Percentiles rank a stretch among this genome's conserved stretches.
These are phyloP conservation scores for Fragilaria crotonensis DNA, from an alignment of 108 stramenopile genomes.

Conservation along the genomic window DNA sequence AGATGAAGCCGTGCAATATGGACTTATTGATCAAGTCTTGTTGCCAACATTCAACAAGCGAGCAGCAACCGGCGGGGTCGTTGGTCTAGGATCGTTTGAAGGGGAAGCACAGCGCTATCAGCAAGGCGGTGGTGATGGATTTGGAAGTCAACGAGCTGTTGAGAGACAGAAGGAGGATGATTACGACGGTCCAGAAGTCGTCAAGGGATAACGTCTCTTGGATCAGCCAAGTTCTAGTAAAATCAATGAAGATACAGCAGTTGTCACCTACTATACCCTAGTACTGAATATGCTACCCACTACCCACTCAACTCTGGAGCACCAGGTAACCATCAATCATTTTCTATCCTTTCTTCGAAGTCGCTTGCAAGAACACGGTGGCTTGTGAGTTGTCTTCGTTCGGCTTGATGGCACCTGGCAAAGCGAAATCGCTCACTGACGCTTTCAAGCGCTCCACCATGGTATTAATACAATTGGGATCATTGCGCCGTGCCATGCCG, in stretches of 20 bases:
- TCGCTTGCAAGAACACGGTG: background rate
- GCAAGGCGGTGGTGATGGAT: constrained; percentile 29
- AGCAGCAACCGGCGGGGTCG: constrained; percentile 38
- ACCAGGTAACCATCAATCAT: background rate
- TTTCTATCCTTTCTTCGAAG: background rate
- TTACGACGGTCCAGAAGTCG: constrained; percentile 54
- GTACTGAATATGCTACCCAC: no score
- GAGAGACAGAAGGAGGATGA: constrained; percentile 40
- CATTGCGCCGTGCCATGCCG: background rate
- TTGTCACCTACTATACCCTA: no score
- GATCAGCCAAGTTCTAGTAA: no score
- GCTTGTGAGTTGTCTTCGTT: background rate
- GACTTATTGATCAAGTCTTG: constrained; percentile 77
- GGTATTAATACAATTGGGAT: background rate
- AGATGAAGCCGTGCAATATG: constrained; percentile 87
- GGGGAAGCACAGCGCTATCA: constrained; percentile 76
- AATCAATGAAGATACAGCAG: no score
- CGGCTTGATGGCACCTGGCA: background rate
- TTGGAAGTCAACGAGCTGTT: constrained; percentile 28
- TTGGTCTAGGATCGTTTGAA: constrained; percentile 71
- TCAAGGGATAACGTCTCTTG: constrained; percentile 60
- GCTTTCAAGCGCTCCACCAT: background rate
- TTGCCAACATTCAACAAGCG: constrained; percentile 55
- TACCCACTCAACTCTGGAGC: background rate
- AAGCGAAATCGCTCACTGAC: background rate